Evolutionary conservation across 192 early-diverging fungal genomes (phyloP).

Genomic region (Polychytrium aggregatum): DNA sequence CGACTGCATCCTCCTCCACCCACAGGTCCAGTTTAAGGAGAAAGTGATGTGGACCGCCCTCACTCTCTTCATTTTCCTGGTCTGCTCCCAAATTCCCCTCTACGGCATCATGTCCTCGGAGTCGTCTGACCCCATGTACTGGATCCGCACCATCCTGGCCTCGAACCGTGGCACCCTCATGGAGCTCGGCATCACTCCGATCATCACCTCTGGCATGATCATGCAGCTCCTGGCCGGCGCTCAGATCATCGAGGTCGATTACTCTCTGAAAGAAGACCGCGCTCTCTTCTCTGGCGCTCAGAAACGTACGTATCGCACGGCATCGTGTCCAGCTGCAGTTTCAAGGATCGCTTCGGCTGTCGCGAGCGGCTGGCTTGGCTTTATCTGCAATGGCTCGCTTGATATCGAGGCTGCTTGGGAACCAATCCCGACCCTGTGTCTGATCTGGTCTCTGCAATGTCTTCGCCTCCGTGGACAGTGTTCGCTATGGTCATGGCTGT

Average conservation of each 20-base stretch:
- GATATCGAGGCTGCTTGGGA: too few species aligned
- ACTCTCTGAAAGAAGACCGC: conserved; percentile 95
- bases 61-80: conserved; percentile 98
- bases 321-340: not conserved
- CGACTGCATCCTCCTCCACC: not conserved
- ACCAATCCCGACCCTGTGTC: too few species aligned
- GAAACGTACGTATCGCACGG: conserved; percentile 43
- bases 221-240: conserved; percentile 99
- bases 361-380: not conserved
- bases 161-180: conserved; percentile 99
- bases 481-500: conserved; percentile 99
- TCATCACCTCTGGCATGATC: conserved; percentile 99
- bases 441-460: too few species aligned
- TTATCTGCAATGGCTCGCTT: too few species aligned
- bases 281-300: conserved; percentile 99
- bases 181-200: conserved; percentile 99
- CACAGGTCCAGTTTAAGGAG: conserved; percentile 89
- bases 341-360: not conserved
- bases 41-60: conserved; percentile 99
- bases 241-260: conserved; percentile 98
- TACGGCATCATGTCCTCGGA: conserved; percentile 99
- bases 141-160: conserved; percentile 99
- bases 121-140: conserved; percentile 97
- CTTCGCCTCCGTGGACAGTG: too few species aligned
- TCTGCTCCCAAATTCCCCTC: conserved; percentile 98